Percentiles rank a stretch among this genome's conserved stretches.
phyloP scores from a whole-genome alignment of 2,329 filamentous ascomycete genomes.

The Diaporthe nobilis region DNA sequence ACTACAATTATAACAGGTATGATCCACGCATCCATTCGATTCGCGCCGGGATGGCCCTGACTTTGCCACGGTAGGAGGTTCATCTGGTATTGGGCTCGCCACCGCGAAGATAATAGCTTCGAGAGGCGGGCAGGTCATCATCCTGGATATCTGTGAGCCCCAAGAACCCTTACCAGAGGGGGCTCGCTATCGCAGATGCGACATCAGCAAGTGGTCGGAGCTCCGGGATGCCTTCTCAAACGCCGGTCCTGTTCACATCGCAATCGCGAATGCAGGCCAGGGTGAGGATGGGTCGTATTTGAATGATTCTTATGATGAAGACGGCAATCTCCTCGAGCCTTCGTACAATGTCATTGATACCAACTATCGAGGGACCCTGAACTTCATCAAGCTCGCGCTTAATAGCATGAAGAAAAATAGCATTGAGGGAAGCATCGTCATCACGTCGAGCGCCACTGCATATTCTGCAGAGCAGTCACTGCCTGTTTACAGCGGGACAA shows the following conservation, averaged over 20 bases:
- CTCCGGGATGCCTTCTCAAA: conserved; percentile 46
- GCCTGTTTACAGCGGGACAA: conserved; percentile 50
- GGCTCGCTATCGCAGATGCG: conserved; percentile 46
- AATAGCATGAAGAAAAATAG: conserved; percentile 46
- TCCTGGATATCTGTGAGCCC: conserved; percentile 1
- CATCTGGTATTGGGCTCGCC: conserved; percentile 53
- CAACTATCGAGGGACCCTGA: conserved; percentile 50
- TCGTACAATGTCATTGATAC: conserved; percentile 50
- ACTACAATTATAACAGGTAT: conserved; percentile 38
- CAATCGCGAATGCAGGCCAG: conserved; percentile 46
- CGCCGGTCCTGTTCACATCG: conserved; percentile 47
- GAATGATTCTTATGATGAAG: conserved; percentile 48
- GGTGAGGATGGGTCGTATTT: conserved; percentile 51
- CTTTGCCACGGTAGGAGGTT: conserved; percentile 44
- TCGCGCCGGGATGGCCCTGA: not conserved
- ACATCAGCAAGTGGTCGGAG: conserved; percentile 48
- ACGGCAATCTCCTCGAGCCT: conserved; percentile 49
- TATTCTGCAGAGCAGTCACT: conserved; percentile 54
- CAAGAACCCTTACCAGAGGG: conserved; percentile 12
- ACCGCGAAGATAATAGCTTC: conserved; percentile 48
- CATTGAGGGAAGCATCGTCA: conserved; percentile 53
- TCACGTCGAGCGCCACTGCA: conserved; percentile 54
- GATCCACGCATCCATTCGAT: not conserved
- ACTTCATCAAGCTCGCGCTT: conserved; percentile 53
- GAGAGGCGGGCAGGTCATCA: conserved; percentile 47